Percentiles rank a stretch among this genome's conserved stretches.
These are phyloP conservation scores for Microbotryomycetes sp. DNA, from an alignment of 1,284 basidiomycete species.

Conservation along the genomic window DNA sequence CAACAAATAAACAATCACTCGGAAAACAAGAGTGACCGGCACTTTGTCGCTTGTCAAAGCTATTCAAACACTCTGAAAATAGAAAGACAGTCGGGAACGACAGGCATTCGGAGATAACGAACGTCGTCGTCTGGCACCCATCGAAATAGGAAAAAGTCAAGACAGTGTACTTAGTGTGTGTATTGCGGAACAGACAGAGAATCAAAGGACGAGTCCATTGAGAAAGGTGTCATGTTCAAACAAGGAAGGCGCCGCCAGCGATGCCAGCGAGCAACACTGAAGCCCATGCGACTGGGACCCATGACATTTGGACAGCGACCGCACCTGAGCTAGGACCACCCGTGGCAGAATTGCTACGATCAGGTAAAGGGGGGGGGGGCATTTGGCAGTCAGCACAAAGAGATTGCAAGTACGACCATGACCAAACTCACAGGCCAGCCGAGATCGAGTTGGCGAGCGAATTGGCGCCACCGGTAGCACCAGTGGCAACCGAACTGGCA, in stretches of 20 bases:
- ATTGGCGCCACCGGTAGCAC: background rate
- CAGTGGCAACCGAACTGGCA: slow-evolving; percentile 2
- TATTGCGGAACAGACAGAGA: no score
- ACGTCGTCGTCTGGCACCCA: background rate
- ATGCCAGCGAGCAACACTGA: slow-evolving; percentile 6
- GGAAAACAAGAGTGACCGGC: no score
- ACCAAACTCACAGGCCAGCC: background rate
- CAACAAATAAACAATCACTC: no score
- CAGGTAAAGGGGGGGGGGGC: background rate
- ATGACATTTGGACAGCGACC: background rate
- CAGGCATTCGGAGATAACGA: no score
- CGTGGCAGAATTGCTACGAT: background rate
- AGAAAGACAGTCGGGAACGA: no score
- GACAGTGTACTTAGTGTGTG: no score
- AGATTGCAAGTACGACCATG: background rate
- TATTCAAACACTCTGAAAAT: no score
- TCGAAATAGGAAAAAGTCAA: background rate
- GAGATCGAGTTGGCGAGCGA: background rate
- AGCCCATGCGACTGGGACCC: background rate
- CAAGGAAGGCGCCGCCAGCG: slow-evolving; percentile 11
- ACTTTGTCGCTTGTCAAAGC: no score
- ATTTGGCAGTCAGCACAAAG: background rate
- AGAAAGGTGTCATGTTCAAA: slow-evolving; percentile 11
- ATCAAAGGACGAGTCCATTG: no score
- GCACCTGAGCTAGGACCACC: background rate